These are phyloP conservation scores for Suhomyces canberraensis DNA, from an alignment of 805 yeast species.

Conservation along the genomic window DNA sequence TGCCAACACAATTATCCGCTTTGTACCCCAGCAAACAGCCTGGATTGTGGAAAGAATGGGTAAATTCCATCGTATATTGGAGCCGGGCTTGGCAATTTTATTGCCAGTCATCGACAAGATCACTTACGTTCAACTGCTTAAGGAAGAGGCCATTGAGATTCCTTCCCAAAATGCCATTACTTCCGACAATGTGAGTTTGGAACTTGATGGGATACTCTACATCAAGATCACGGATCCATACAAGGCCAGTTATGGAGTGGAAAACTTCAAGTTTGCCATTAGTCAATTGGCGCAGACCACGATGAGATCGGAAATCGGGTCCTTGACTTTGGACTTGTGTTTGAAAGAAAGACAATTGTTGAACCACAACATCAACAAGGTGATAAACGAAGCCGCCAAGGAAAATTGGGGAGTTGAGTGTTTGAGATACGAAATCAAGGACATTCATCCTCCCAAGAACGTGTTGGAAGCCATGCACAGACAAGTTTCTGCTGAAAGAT, in stretches of 20 bases:
- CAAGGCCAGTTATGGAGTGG: conserved; percentile 85
- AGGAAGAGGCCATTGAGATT: conserved; percentile 82
- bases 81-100: conserved; percentile 75
- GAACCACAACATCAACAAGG: conserved; percentile 70
- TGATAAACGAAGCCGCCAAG: conserved; percentile 77
- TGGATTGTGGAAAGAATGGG: conserved; percentile 94
- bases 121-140: conserved; percentile 76
- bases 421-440: conserved; percentile 81
- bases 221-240: conserved; percentile 77
- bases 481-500: conserved; percentile 83
- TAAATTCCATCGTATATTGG: conserved; percentile 59
- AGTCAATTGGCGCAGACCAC: conserved; percentile 87
- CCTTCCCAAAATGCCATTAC: conserved; percentile 85
- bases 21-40: conserved; percentile 88
- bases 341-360: conserved; percentile 71
- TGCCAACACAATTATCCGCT: conserved; percentile 68
- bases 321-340: conserved; percentile 73
- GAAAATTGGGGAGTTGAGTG: conserved; percentile 83
- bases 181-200: conserved; percentile 79
- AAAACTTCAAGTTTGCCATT: conserved; percentile 82
- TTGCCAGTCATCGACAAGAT: conserved; percentile 73
- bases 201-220: conserved; percentile 80
- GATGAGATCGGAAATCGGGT: conserved; percentile 87
- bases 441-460: conserved; percentile 81
- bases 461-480: conserved; percentile 90